Evolutionary conservation across 331 rosid genomes (phyloP), one percentile per base, ranked within the genome.

Genomic region (Prunus yedoensis): DNA sequence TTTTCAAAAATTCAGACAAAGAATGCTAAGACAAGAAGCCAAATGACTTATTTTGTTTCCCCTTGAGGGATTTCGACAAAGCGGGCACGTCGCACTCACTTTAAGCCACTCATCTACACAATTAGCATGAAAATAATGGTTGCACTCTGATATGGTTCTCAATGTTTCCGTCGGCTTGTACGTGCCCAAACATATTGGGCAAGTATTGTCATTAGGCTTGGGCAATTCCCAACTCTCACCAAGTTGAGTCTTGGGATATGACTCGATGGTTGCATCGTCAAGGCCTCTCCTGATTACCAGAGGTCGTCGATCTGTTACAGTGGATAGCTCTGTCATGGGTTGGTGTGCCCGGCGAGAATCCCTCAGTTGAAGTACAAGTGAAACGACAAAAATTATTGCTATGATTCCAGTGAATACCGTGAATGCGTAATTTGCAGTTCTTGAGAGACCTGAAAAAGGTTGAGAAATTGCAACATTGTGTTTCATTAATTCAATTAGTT

Each of bases 211-310:
- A 50, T 25, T 71, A 57, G 84, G 74, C 50, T 81, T 84, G 0
- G 85, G 87, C 28, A 89, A 70, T 23, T 81, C 80, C 20, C 85
- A 73, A 28, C 84, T 87, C 45, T 84, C 88, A 2, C 88, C 88
- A 2, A 89, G 70, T 9, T 63, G 56, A 10, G 77, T 84, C 77
- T 70, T 85, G 0, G 93, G 89, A 70, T 71, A 83, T 10, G 88
- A 74, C 16, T 87, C 89, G n/a, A 91, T 89, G 9, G 87, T 87
- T 2, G 83, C 74, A 15, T 81, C 73, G 16, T 89, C 91, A 2
- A 91, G 89, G 0, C 91, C 93, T 68, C 38, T 74, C 51, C 17
- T 41, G 20, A 27, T 14, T 75, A 10, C 4, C 0, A 43, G 3
- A 10, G 65, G 59, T 27, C 14, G 53, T 64, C 10, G 65, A 8